Base-by-base conservation (phyloP, 331 rosid genomes). In the Stylosanthes scabra region DNA sequence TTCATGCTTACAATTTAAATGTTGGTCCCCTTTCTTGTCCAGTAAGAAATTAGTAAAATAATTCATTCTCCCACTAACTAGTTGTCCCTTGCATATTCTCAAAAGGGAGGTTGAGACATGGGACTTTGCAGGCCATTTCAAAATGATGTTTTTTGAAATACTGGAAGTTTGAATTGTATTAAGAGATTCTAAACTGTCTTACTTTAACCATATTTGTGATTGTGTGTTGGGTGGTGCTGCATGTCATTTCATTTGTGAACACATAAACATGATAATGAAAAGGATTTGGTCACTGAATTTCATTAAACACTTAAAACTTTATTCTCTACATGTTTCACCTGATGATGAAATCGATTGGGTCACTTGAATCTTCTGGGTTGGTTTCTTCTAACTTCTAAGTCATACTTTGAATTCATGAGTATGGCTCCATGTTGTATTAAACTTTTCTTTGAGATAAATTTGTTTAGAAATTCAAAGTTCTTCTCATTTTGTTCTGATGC, bases 91-190 rank as follows among this genome's bases (percentile, higher is more conserved):
- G 15, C 29, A 42, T 70, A 31, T 50, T 52, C 29, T 70, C 51
- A 52, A 60, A 68, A 68, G 27, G 27, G 46, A 71, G 10, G 15
- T 47, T 34, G 56, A 71, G 27, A 44, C 45, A 71, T 56, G 47
- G 39, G 27, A 56, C 51, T 11, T 14, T 4, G 4, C 27, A 7
- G n/a, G 29, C 62, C 41, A 31, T 16, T 63, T 49, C 46, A 0
- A 34, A 56, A 47, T 13, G 16, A 76, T 65, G 59, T 29, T 25
- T 45, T 64, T 66, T 70, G 9, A 12, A 50, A 46, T 69, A 57
- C 65, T 75, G 51, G 74, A 70, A 49, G 55, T 51, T 34, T 68
- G 75, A n/a, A 62, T 42, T 67, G 63, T 59, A 37, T 47, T 39
- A 11, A 39, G 56, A 40, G 13, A 68, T 75, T 71, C 15, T 31